phyloP scores from a whole-genome alignment of 371 early-diverging fungal species.

The Rhizopus sp. region DNA sequence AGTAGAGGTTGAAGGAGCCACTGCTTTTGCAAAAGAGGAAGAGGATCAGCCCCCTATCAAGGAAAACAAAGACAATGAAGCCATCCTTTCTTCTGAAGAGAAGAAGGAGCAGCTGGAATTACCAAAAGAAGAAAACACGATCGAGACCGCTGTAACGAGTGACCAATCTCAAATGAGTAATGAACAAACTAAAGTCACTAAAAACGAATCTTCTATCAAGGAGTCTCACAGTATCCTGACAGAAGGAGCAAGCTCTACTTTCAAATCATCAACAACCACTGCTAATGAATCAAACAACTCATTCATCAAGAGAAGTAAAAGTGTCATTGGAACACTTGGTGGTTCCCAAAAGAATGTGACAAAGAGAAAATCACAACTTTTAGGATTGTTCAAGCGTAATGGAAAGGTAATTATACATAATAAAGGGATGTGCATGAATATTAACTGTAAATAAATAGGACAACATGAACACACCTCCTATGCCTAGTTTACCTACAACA shows the following conservation, averaged over 20 bases:
- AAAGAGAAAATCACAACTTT: constrained; percentile 31
- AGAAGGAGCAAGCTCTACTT: neutral
- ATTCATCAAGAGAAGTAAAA: neutral
- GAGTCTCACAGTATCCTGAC: neutral
- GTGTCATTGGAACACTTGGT: neutral
- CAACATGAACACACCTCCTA: neutral
- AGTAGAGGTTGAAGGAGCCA: neutral
- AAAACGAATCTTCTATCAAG: neutral
- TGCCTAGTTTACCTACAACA: neutral
- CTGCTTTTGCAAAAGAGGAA: neutral
- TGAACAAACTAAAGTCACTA: neutral
- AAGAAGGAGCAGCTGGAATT: neutral
- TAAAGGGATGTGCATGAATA: neutral
- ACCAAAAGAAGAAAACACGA: constrained; percentile 5
- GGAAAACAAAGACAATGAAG: neutral
- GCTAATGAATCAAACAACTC: neutral
- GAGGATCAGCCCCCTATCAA: neutral
- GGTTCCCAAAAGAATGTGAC: constrained; percentile 10
- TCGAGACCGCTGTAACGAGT: neutral
- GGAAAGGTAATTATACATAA: constrained; percentile 18
- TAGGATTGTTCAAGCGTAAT: constrained; percentile 26
- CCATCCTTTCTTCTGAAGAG: neutral
- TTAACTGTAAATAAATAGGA: neutral
- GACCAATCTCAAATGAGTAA: neutral
- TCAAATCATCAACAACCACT: neutral